Base-by-base conservation (phyloP, 2,329 filamentous ascomycete genomes). In the Aspergillus niger region DNA sequence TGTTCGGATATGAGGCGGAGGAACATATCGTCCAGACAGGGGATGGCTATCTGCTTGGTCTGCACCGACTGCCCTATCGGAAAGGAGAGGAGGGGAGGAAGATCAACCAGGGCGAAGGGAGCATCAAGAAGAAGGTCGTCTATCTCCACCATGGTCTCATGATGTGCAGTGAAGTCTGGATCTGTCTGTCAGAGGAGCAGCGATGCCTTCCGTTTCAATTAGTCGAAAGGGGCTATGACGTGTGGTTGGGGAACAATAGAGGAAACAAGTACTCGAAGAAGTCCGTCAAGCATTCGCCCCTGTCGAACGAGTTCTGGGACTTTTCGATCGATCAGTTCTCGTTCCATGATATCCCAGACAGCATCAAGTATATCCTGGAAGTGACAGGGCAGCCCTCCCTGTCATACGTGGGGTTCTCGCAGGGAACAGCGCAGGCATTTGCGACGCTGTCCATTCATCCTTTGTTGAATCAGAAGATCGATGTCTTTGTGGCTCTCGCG, bases 181-280 rank as follows among this genome's bases (percentile, higher is more conserved):
- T 98, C 8, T 96, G 92, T 72, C 80, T 94, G 72, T 96, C 94
- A 0, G 91, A 97, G 67, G 88, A 89, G 67, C 85, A 96, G 75
- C 86, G 93, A 67, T 94, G 90, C 67, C 81, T 99, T 41, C 92
- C 95, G 0, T 98, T 99, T 73, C 85, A 90, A 67, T 82, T 99
- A 47, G 92, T 96, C 0, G 92, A 97, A 71, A 85, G 86, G 70
- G 95, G 95, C 2, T 99, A 96, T 70, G 95, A 99, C 80, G 94
- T 98, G 65, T 99, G 95, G 91, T 83, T 99, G 63, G 95, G 95
- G 54, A 99, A 99, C 76, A 99, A 99, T 72, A 89, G 95, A 38
- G 95, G 95, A 53, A 99, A 99, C 83, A 99, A 99, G 75, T 99
- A 99, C 79, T 97, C 92, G 49, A 99, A 98, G 77, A 99, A 99